Percentiles rank a stretch among this genome's conserved stretches.
Evolutionary conservation across 345 rosid genomes (phyloP).

Genomic region (Salix viminalis): DNA sequence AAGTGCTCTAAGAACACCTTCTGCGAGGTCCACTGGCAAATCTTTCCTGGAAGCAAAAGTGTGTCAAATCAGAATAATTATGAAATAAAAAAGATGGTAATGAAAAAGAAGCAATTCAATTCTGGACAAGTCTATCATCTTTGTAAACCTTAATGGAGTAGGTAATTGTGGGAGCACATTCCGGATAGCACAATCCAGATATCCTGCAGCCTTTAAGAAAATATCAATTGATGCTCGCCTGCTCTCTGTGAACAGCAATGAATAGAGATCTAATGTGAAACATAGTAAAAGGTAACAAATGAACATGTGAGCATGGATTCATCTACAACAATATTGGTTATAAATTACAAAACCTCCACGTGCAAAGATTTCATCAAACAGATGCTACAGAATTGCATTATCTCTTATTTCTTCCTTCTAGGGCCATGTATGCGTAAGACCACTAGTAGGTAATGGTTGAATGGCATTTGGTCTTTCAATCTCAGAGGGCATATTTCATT

Average conservation of each 20-base stretch:
- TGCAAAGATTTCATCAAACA: background rate
- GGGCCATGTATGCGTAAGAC: background rate
- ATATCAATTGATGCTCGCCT: constrained; percentile 81
- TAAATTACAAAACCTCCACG: background rate
- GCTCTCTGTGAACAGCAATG: constrained; percentile 46
- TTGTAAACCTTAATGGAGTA: constrained; percentile 60
- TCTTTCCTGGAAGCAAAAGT: constrained; percentile 54
- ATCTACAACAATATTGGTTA: background rate
- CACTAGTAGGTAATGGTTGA: background rate
- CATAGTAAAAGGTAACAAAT: background rate
- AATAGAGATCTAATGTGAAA: constrained; percentile 2
- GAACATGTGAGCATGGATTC: background rate
- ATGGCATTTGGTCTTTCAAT: background rate
- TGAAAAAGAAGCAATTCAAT: constrained; percentile 3
- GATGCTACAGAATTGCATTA: background rate
- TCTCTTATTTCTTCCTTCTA: background rate
- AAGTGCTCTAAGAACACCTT: constrained; percentile 87
- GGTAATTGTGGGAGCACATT: constrained; percentile 88
- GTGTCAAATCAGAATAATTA: constrained; percentile 7
- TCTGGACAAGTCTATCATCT: constrained; percentile 7
- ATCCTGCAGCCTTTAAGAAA: constrained; percentile 97
- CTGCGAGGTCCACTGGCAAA: constrained; percentile 88
- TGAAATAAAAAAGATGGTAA: background rate
- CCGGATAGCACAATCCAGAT: constrained; percentile 85
- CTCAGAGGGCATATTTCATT: background rate